Evolutionary conservation across 2,329 filamentous ascomycete genomes (phyloP), one percentile per base, ranked within the genome.

Genomic region (Diplocarpon mali): DNA sequence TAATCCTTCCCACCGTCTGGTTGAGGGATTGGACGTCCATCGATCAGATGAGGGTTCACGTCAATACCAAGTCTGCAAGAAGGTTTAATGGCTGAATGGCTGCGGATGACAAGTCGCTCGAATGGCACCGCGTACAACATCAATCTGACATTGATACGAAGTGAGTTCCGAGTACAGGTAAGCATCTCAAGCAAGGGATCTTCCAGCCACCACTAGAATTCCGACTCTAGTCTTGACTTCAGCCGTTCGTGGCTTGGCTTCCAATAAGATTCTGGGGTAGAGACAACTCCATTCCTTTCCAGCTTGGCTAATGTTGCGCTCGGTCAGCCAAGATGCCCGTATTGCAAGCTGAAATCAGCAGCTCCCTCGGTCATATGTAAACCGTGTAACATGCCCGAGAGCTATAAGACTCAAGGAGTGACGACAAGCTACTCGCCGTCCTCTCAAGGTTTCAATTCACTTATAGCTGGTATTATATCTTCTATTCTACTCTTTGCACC

Each of bases 221-320:
- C 30, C 13, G 20, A n/a, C 12, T 20, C n/a, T 36, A 12, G 11
- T 32, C 35, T 45, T 35, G 40, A 38, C 30, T 37, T 45, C 42
- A 45, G 42, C 42, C 42, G 37, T 39, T 20, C 27, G 15, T 40
- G 32, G 30, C 42, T 45, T 45, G 42, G 37, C 42, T 12, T 38
- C 42, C 36, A 45, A 36, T 40, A 12, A 40, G 29, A 35, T 30
- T 40, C 37, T 17, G 30, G 37, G 36, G 37, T 39, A 40, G 12
- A 27, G 4, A 42, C 35, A 20, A 42, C 20, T 42, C 29, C 14
- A 17, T 42, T 29, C 35, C 12, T 30, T 12, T 29, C 31, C 38
- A 11, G 14, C 31, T 40, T 45, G 42, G 42, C 37, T 45, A 36
- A 45, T 37, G 17, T 35, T 24, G 5, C 38, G 12, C 38, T 45